phyloP scores from a whole-genome alignment of 495 filamentous ascomycete genomes.

The Cercophora newfieldiana region DNA sequence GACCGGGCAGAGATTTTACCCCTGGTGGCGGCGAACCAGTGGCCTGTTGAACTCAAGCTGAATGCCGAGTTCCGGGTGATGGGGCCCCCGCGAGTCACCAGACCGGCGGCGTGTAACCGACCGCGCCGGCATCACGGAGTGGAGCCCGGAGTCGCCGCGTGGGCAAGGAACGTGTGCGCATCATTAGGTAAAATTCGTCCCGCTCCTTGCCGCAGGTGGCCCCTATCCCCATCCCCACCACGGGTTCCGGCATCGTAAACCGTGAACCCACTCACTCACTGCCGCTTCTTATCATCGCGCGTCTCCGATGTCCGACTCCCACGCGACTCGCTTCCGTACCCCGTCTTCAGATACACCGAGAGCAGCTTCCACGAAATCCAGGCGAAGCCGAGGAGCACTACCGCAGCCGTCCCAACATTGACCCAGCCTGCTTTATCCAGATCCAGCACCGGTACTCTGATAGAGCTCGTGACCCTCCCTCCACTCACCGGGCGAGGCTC shows the following conservation, averaged over 20 bases:
- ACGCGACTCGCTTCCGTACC: too few relatives aligned
- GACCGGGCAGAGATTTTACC: background rate
- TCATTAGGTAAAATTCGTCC: background rate
- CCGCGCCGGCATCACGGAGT: background rate
- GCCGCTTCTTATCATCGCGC: constrained; percentile 43
- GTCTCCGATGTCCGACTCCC: constrained; percentile 19
- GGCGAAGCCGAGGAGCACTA: constrained; percentile 68
- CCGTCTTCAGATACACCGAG: constrained; percentile 38
- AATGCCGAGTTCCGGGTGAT: background rate
- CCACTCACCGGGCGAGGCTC: constrained; percentile 52
- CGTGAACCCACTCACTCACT: constrained; percentile 29
- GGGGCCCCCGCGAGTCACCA: background rate
- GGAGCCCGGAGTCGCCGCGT: background rate
- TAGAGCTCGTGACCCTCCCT: constrained; percentile 52
- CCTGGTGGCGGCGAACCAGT: background rate
- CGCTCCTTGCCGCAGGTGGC: too few relatives aligned
- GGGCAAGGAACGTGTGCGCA: background rate
- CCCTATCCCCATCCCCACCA: background rate
- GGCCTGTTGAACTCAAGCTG: background rate
- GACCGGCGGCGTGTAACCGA: background rate
- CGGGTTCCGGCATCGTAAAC: background rate
- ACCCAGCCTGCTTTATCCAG: constrained; percentile 58
- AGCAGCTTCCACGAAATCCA: constrained; percentile 73
- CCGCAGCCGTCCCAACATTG: constrained; percentile 68
- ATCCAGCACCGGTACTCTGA: constrained; percentile 78